A percentile compares a stretch with the other conserved stretches of the same genome.
These are phyloP conservation scores for Colletotrichum higginsianum DNA, from an alignment of 2,329 filamentous ascomycete species.

Conservation along the genomic window DNA sequence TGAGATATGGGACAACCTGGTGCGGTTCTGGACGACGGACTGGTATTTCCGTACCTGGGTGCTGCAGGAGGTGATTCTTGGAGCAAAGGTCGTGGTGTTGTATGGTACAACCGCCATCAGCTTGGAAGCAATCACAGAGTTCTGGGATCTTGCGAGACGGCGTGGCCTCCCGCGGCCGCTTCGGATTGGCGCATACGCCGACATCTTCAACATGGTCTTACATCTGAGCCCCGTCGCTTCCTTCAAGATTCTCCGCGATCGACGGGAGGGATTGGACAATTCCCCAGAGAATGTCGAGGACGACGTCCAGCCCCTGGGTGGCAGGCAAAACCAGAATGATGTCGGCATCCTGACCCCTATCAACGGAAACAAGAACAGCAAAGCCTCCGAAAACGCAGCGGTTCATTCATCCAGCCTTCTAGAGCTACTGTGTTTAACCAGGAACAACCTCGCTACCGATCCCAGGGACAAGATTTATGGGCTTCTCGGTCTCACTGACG, in stretches of 20 bases:
- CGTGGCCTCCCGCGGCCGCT: constrained; percentile 12
- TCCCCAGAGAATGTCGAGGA: background rate
- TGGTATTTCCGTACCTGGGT: constrained; percentile 38
- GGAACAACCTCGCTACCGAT: constrained; percentile 29
- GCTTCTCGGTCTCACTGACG: constrained; percentile 25
- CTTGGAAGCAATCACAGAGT: constrained; percentile 25
- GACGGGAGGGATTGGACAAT: background rate
- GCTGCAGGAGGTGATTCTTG: constrained; percentile 30
- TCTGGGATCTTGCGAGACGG: constrained; percentile 17
- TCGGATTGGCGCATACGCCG: constrained; percentile 19
- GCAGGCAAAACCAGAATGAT: background rate
- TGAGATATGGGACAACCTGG: constrained; percentile 6
- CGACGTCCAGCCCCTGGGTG: background rate
- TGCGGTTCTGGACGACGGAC: constrained; percentile 27
- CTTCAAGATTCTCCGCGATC: constrained; percentile 19
- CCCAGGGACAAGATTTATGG: constrained; percentile 25
- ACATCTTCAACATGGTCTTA: constrained; percentile 18
- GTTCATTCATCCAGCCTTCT: background rate
- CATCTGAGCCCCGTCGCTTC: constrained; percentile 23
- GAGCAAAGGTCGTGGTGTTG: constrained; percentile 21
- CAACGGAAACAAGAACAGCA: background rate
- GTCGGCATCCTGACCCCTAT: background rate
- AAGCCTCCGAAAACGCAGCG: background rate
- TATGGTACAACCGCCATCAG: constrained; percentile 18
- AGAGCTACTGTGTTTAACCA: constrained; percentile 13